Evolutionary conservation across 2,329 filamentous ascomycete genomes (phyloP).

Genomic region (Scedosporium apiospermum): DNA sequence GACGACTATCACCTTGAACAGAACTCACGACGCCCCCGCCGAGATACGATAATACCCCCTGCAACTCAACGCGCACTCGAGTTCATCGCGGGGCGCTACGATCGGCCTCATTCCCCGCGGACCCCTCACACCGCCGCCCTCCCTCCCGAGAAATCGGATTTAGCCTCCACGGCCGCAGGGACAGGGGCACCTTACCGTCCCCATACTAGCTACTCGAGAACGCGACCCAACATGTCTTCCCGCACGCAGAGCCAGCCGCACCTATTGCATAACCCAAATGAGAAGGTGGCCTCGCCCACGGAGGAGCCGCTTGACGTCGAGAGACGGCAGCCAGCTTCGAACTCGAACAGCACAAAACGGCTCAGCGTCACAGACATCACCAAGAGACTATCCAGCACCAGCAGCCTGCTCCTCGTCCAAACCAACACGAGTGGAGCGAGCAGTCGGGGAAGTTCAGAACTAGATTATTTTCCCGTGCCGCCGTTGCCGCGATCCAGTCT

Average conservation of each 20-base stretch:
- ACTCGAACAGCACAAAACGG: conserved; percentile 41
- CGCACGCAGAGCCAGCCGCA: conserved; percentile 11
- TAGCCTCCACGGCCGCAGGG: conserved; percentile 10
- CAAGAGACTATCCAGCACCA: conserved; percentile 50
- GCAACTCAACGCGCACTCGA: conserved; percentile 39
- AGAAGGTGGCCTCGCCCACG: neutral
- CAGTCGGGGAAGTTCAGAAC: conserved; percentile 18
- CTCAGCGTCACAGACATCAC: conserved; percentile 54
- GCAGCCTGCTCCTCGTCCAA: conserved; percentile 49
- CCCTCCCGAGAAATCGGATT: conserved; percentile 8
- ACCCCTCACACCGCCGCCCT: conserved; percentile 21
- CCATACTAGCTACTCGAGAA: conserved; percentile 38
- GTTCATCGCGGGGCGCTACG: conserved; percentile 37
- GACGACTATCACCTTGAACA: conserved; percentile 23
- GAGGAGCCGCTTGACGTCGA: conserved; percentile 21
- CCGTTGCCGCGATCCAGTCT: conserved; percentile 34
- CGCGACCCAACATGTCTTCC: conserved; percentile 9
- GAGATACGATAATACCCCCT: conserved; percentile 29
- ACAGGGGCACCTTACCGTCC: conserved; percentile 28
- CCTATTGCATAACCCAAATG: conserved; percentile 8
- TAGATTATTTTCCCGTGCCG: conserved; percentile 3
- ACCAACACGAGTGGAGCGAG: conserved; percentile 34
- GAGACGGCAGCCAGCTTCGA: conserved; percentile 35
- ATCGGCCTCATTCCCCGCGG: conserved; percentile 16
- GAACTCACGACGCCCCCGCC: conserved; percentile 7